Conservation (phyloP, 108 stramenopile genomes). For the Pseudonitzschia multiseries region DNA sequence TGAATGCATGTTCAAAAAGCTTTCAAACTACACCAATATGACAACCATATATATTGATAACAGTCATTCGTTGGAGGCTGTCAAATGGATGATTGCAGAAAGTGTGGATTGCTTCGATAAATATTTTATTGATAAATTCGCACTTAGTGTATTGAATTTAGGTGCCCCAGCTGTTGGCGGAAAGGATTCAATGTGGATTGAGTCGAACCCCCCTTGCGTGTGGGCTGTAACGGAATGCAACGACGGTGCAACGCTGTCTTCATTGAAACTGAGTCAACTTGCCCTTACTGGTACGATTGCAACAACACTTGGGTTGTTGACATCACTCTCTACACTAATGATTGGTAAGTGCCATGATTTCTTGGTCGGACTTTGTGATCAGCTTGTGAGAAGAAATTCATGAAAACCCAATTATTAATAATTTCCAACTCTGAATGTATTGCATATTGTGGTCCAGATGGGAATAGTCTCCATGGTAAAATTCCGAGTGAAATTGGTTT, state of each 20-base stretch:
- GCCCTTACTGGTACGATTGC: neutral
- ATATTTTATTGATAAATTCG: neutral
- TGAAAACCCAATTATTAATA: neutral
- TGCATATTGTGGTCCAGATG: neutral
- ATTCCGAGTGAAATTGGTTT: slow-evolving; percentile 10
- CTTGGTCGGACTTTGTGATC: neutral
- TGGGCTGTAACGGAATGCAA: neutral
- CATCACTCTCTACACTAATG: neutral
- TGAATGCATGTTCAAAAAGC: neutral
- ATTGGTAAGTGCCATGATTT: neutral
- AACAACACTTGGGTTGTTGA: neutral
- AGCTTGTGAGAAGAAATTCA: neutral
- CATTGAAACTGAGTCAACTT: neutral
- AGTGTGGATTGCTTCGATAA: neutral
- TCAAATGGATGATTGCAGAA: neutral
- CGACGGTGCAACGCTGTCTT: neutral
- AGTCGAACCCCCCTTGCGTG: neutral
- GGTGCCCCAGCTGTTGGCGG: neutral
- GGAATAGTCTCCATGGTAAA: neutral
- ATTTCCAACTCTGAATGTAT: neutral
- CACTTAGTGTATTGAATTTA: neutral
- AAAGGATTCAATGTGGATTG: neutral
- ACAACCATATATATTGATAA: neutral
- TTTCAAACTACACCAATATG: neutral
- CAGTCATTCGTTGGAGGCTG: neutral